These are phyloP conservation scores for Fusarium globosum DNA, from an alignment of 2,329 filamentous ascomycete genomes.

Conservation along the genomic window DNA sequence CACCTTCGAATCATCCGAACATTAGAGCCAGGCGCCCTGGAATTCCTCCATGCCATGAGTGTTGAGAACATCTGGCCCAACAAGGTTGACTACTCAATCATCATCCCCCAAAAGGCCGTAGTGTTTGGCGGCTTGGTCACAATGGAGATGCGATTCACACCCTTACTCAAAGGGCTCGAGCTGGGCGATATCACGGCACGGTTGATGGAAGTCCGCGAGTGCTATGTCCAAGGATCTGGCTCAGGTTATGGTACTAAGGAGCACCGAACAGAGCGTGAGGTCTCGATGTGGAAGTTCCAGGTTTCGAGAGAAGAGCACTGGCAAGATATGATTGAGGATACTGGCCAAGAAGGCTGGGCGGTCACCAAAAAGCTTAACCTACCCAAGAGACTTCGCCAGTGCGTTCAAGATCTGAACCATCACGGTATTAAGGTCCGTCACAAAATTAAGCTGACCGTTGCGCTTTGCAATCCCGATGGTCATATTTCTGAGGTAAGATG, in stretches of 20 bases:
- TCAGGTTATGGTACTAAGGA: conserved; percentile 62
- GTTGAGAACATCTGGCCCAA: conserved; percentile 98
- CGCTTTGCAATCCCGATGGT: conserved; percentile 93
- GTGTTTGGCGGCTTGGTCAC: conserved; percentile 90
- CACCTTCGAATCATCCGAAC: conserved; percentile 82
- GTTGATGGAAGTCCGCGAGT: conserved; percentile 82
- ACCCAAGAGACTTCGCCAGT: conserved; percentile 83
- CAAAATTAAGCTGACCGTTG: conserved; percentile 90
- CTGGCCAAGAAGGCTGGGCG: conserved; percentile 73
- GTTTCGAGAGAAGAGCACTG: conserved; percentile 71
- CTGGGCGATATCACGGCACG: conserved; percentile 86
- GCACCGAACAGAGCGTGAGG: conserved; percentile 72
- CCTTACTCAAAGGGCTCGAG: conserved; percentile 86
- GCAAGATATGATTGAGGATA: conserved; percentile 75
- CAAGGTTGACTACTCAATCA: conserved; percentile 95
- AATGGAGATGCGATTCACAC: conserved; percentile 87
- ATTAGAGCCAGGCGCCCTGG: conserved; percentile 78
- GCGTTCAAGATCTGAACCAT: conserved; percentile 89
- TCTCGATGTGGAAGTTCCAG: conserved; percentile 68
- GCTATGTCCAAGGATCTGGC: conserved; percentile 60
- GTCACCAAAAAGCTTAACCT: conserved; percentile 73
- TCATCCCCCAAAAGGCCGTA: conserved; percentile 92
- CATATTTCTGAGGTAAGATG: conserved; percentile 84
- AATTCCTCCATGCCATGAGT: conserved; percentile 88
- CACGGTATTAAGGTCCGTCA: conserved; percentile 92